Evolutionary conservation across 441 rosid genomes (phyloP), one percentile per base, ranked within the genome.

Genomic region (Pelargonium citronellum): DNA sequence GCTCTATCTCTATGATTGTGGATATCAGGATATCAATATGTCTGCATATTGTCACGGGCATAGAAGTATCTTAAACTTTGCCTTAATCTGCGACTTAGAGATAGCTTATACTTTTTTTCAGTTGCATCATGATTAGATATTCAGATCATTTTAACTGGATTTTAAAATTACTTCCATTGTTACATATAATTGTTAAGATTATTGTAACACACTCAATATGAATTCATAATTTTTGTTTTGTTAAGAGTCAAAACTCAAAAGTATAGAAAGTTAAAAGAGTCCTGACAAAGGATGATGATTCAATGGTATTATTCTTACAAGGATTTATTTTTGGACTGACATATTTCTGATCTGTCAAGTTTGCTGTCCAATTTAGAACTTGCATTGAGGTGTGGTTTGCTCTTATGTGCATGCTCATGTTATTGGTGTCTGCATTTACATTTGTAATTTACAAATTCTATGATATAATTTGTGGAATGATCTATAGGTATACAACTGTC

Each of bases 401-500:
- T 10, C 63, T 16, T 55, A 4, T 17, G 24, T 17, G 27, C 22
- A 58, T 19, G 30, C 30, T 58, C 30, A 51, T 57, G 46, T 67
- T 44, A 34, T 7, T 68, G 57, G 30, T 55, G 20, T 71, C 22
- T 63, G 53, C 69, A 49, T 65, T 75, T 70, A 73, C 19, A 69
- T 68, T 34, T 67, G 75, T 78, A 67, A 79, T 69, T 58, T 19
- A 39, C 7, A 58, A 22, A 19, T 58, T 58, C 63, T 6, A 17
- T 19, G 30, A 22, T 20, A 30, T 58, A 39, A 39, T 60, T 62
- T 65, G 17, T 71, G 22, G 66, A 62, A 49, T 70, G 60, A 24
- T 76, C 57, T 80, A 44, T 81, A 79, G 84, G 80, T 83, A 63
- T 87, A 80, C 80, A 87, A 87, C 83, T 74, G 81, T 77, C 81